Percentiles rank a stretch among this genome's conserved stretches.
Evolutionary conservation across 371 early-diverging fungal species (phyloP).

Genomic region (Rhizomucor miehei): DNA sequence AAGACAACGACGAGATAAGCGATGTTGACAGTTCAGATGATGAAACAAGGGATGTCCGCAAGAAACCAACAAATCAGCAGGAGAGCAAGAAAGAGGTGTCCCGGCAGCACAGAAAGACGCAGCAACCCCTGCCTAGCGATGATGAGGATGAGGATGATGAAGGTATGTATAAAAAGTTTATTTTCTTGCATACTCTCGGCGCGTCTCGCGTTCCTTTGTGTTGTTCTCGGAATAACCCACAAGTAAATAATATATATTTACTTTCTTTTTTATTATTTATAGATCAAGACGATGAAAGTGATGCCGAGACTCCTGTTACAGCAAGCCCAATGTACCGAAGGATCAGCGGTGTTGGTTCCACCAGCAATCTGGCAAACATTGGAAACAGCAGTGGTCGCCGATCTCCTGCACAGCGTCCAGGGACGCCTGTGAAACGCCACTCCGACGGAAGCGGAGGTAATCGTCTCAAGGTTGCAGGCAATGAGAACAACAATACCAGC

Average conservation of each 20-base stretch:
- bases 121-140: constrained; percentile 28
- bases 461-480: background rate
- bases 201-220: no score
- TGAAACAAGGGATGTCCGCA: constrained; percentile 6
- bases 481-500: constrained; percentile 1
- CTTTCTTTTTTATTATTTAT: background rate
- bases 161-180: constrained; percentile 10
- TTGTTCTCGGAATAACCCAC: no score
- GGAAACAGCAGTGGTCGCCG: constrained; percentile 7
- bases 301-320: background rate
- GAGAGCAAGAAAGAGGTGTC: background rate
- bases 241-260: no score
- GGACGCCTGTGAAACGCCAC: constrained; percentile 7
- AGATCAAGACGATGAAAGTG: background rate
- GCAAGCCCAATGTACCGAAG: constrained; percentile 14
- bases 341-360: constrained; percentile 14
- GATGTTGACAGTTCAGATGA: constrained; percentile 20
- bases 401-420: constrained; percentile 6
- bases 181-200: no score
- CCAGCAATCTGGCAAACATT: constrained; percentile 9
- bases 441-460: constrained; percentile 8
- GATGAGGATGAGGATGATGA: constrained; percentile 26
- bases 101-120: constrained; percentile 12
- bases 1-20: constrained; percentile 21
- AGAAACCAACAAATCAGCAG: background rate